Percentiles rank a stretch among this genome's conserved stretches.
Conservation (phyloP, 352 stramenopile species). For the Globisporangium barbulae region DNA sequence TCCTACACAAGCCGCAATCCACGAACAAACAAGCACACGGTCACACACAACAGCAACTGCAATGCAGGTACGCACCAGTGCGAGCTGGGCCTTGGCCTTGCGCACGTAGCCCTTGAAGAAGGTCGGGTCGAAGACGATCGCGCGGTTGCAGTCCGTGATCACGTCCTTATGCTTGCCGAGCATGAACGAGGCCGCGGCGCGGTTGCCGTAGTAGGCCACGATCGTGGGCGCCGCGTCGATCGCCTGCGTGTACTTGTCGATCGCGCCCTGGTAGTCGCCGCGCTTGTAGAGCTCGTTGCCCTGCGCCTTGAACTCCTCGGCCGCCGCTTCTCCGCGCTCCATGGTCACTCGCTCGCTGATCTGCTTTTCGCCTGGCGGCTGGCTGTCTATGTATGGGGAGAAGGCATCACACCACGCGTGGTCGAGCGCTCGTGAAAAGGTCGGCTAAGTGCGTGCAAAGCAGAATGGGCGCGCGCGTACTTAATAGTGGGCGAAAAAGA, state of each 20-base stretch:
- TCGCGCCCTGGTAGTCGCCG: slow-evolving; percentile 86
- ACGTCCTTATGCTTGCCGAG: slow-evolving; percentile 87
- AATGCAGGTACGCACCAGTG: slow-evolving; percentile 36
- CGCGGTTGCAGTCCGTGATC: slow-evolving; percentile 87
- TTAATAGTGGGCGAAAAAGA: background rate
- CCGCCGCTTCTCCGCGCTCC: slow-evolving; percentile 35
- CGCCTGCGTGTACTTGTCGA: slow-evolving; percentile 89
- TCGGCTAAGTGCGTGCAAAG: background rate
- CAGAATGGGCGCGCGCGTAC: background rate
- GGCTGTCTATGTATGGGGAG: slow-evolving; percentile 12
- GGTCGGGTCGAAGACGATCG: slow-evolving; percentile 86
- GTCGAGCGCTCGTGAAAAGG: background rate
- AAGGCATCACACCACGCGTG: slow-evolving; percentile 1
- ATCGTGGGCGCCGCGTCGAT: slow-evolving; percentile 85
- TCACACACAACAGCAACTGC: background rate
- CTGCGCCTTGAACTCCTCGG: slow-evolving; percentile 80
- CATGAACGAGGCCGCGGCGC: slow-evolving; percentile 90
- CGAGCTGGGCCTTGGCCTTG: slow-evolving; percentile 86
- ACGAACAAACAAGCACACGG: background rate
- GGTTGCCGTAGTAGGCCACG: slow-evolving; percentile 89
- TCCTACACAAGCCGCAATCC: background rate
- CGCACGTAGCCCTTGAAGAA: slow-evolving; percentile 91
- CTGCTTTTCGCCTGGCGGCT: background rate
- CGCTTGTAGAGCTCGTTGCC: slow-evolving; percentile 93
- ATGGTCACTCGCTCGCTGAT: slow-evolving; percentile 10